phyloP scores from a whole-genome alignment of 306 rosid species.

The Pyrus bretschneideri region DNA sequence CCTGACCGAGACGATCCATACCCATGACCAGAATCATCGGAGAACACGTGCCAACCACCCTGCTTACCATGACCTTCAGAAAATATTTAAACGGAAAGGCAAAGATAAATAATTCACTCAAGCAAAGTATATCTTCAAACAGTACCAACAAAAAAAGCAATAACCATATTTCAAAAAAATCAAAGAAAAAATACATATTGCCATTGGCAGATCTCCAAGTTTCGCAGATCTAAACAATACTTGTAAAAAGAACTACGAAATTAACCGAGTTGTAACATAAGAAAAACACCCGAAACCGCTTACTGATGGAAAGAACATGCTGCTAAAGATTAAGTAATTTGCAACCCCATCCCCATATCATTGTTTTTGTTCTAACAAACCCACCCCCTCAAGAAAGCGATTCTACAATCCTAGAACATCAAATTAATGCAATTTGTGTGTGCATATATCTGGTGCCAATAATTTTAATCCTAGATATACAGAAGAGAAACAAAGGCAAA shows the following conservation, averaged over 20 bases:
- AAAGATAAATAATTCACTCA: constrained; percentile 39
- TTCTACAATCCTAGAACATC: background rate
- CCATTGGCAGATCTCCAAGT: constrained; percentile 30
- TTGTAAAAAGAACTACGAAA: background rate
- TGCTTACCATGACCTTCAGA: constrained; percentile 94
- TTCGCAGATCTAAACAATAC: constrained; percentile 18
- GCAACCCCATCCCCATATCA: background rate
- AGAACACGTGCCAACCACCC: constrained; percentile 80
- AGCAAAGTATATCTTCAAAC: constrained; percentile 19
- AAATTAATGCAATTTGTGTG: background rate
- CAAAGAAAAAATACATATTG: background rate
- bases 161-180: background rate
- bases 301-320: background rate
- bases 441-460: background rate
- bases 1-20: constrained; percentile 59
- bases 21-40: constrained; percentile 83
- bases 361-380: background rate
- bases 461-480: background rate
- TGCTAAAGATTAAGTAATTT: background rate
- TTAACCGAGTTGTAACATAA: background rate
- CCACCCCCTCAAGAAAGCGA: background rate
- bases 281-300: background rate
- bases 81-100: constrained; percentile 27
- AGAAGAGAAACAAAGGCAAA: background rate
- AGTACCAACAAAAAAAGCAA: background rate